Conservation (phyloP, 306 rosid genomes). For the Rosa rugosa region DNA sequence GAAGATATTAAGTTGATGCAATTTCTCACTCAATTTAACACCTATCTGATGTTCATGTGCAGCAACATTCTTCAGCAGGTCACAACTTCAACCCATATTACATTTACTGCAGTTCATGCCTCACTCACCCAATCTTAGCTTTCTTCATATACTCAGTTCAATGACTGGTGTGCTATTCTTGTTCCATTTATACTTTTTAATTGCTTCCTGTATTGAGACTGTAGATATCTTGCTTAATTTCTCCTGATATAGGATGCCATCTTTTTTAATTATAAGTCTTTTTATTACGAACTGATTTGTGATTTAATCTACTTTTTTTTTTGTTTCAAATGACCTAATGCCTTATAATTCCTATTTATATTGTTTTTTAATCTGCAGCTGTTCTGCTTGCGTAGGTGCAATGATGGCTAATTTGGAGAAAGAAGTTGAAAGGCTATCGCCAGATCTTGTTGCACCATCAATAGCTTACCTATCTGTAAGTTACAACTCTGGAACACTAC, state of each 20-base stretch:
- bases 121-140: slow-evolving; percentile 39
- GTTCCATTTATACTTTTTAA: slow-evolving; percentile 5
- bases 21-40: slow-evolving; percentile 4
- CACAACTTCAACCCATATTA: slow-evolving; percentile 49
- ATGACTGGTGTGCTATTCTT: slow-evolving; percentile 57
- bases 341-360: neutral
- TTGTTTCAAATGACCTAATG: neutral
- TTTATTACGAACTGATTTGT: too few relatives aligned
- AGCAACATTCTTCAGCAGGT: slow-evolving; percentile 75
- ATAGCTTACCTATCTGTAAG: slow-evolving; percentile 65
- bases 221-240: too few relatives aligned
- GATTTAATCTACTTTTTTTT: neutral
- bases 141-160: slow-evolving; percentile 46
- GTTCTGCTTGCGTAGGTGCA: slow-evolving; percentile 34
- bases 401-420: slow-evolving; percentile 43
- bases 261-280: too few relatives aligned
- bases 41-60: slow-evolving; percentile 7
- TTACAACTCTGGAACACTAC: slow-evolving; percentile 7
- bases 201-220: too few relatives aligned
- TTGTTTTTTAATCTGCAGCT: slow-evolving; percentile 21
- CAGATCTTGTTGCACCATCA: slow-evolving; percentile 49
- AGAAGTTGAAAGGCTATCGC: slow-evolving; percentile 53
- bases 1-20: slow-evolving; percentile 15
- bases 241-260: too few relatives aligned
- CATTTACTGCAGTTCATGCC: slow-evolving; percentile 41